Base-by-base conservation (phyloP, 2,329 filamentous ascomycete genomes). In the Tolypocladium ovalisporum region DNA sequence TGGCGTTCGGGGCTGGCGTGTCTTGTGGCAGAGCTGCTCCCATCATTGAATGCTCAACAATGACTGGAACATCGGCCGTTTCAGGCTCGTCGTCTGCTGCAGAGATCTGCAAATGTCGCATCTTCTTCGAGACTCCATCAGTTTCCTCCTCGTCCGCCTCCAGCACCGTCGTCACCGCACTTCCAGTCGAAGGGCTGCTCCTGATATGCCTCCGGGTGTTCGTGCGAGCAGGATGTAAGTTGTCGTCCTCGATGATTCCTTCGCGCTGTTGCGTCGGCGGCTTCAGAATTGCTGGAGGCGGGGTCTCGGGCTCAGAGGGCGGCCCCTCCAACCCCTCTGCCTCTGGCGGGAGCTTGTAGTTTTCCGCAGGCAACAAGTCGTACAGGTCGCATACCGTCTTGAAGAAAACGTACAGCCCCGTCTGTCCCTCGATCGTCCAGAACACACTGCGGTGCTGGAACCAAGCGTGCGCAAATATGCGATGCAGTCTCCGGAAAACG, bases 391-490 rank as follows among this genome's bases (percentile, higher is more conserved):
- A 97, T 27, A 97, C 92, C 0, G 88, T 94, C 79, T 97, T 97
- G 80, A 97, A 99, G 67, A 99, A 87, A 58, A 96, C 84, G 70
- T 99, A 99, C 13, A 99, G 76, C 0, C 94, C 94, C n/a, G 90
- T 90, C 69, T 91, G 85, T 12, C 84, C 83, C 74, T 99, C 94
- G 1, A 97, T 87, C 44, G 89, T 85, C 91, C 93, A 97, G 71
- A 97, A 99, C 56, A 97, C 90, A 57, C 88, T 88, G 52, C 92
- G 84, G 71, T 99, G 94, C 74, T 97, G 91, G 71, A 97, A 99
- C 94, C 94, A 99, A 9, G 94, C 94, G 70, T 99, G 94, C 52
- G 94, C 94, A 69, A 97, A 99, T 73, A 99, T 97, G 59, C 94
- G 84, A 72, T 99, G 96, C 54, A 97, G 83, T 17, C 94, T 83